A percentile compares a stretch with the other conserved stretches of the same genome.
phyloP scores from a whole-genome alignment of 2,329 filamentous ascomycete species.

The Neospermospora avenae region DNA sequence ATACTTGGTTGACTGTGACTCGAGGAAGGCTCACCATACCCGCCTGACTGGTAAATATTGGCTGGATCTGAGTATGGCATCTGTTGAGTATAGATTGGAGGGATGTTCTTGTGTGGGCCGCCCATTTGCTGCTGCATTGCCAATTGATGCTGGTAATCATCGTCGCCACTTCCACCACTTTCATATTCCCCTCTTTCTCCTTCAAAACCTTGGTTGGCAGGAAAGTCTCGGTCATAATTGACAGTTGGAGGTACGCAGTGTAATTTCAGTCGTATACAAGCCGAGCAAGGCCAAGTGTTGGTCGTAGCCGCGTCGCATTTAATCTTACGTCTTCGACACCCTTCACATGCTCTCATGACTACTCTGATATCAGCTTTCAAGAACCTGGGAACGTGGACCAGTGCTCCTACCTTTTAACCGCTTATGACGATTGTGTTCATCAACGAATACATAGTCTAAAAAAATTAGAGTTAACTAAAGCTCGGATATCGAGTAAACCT shows the following conservation, averaged over 20 bases:
- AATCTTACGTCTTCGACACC: conserved; percentile 91
- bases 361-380: conserved; percentile 22
- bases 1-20: conserved; percentile 45
- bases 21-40: conserved; percentile 42
- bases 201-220: conserved; percentile 45
- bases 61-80: conserved; percentile 44
- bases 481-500: conserved; percentile 37
- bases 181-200: conserved; percentile 44
- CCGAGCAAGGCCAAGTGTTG: conserved; percentile 95
- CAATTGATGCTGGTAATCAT: conserved; percentile 53
- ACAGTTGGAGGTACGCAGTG: conserved; percentile 77
- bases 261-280: conserved; percentile 87
- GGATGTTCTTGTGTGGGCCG: conserved; percentile 38
- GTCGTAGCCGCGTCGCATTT: conserved; percentile 97
- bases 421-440: conserved; percentile 98
- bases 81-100: conserved; percentile 47
- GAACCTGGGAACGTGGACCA: background rate
- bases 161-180: conserved; percentile 42
- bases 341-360: conserved; percentile 98
- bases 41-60: conserved; percentile 38
- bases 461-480: conserved; percentile 32
- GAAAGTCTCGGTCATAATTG: conserved; percentile 35
- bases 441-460: conserved; percentile 96
- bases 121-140: conserved; percentile 44
- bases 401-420: conserved; percentile 75